These are phyloP conservation scores for Letharia lupina DNA, from an alignment of 495 filamentous ascomycete genomes.

Conservation along the genomic window DNA sequence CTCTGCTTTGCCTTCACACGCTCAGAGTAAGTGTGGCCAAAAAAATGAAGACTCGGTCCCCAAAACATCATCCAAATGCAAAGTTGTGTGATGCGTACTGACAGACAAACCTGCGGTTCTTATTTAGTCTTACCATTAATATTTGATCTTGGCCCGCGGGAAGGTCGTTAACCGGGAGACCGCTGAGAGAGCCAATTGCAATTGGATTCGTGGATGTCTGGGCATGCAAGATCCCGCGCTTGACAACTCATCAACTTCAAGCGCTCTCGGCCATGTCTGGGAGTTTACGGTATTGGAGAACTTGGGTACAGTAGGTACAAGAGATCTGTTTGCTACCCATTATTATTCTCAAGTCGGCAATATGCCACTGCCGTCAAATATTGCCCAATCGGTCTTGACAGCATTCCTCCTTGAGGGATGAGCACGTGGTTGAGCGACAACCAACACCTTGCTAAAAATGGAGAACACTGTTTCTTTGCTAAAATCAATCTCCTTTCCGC, in stretches of 20 bases:
- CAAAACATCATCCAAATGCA: neutral
- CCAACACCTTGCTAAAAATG: neutral
- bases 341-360: neutral
- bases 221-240: conserved; percentile 14
- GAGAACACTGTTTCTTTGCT: neutral
- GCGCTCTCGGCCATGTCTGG: neutral
- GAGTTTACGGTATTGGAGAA: too few relatives aligned
- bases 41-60: neutral
- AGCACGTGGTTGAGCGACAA: neutral
- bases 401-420: neutral
- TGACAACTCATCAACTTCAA: conserved; percentile 23
- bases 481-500: conserved; percentile 11
- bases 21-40: too few relatives aligned
- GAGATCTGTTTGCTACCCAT: neutral
- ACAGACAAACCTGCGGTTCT: neutral
- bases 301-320: neutral
- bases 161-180: conserved; percentile 17
- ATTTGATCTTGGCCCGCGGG: conserved; percentile 4
- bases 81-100: neutral
- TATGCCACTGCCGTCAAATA: neutral
- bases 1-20: too few relatives aligned
- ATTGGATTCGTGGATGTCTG: conserved; percentile 3
- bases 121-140: neutral
- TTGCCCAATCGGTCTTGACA: neutral
- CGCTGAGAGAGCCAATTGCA: neutral